Conservation (phyloP, 495 filamentous ascomycete species). For the Poronia punctata region DNA sequence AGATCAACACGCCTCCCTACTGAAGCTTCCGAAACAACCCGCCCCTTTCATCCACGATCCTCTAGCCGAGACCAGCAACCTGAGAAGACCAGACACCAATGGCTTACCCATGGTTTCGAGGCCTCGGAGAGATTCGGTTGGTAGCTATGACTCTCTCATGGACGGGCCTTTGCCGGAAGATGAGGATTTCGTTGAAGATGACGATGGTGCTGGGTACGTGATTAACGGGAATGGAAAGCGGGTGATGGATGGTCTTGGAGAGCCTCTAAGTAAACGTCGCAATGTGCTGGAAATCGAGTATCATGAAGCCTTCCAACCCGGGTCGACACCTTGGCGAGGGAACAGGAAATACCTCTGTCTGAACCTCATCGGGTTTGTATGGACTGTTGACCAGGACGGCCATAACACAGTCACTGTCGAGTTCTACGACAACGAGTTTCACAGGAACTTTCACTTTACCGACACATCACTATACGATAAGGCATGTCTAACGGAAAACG, state of each 20-base stretch:
- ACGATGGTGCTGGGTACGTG: constrained; percentile 88
- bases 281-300: constrained; percentile 56
- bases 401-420: constrained; percentile 96
- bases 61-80: constrained; percentile 63
- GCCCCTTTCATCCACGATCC: constrained; percentile 84
- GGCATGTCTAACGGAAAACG: constrained; percentile 79
- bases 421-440: constrained; percentile 88
- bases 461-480: constrained; percentile 94
- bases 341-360: constrained; percentile 89
- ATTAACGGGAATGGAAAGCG: constrained; percentile 68
- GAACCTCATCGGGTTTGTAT: constrained; percentile 88
- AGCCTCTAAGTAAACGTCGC: constrained; percentile 35
- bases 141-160: constrained; percentile 49
- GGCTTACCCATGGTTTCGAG: constrained; percentile 41
- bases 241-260: constrained; percentile 29
- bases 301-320: constrained; percentile 83
- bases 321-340: constrained; percentile 91
- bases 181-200: constrained; percentile 85
- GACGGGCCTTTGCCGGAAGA: constrained; percentile 38
- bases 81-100: constrained; percentile 47
- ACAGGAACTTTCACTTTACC: constrained; percentile 94
- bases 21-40: constrained; percentile 55
- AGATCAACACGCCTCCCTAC: constrained; percentile 51
- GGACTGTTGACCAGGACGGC: constrained; percentile 93
- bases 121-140: constrained; percentile 34